Percentiles rank a stretch among this genome's conserved stretches.
These are phyloP conservation scores for Cutaneotrichosporon sp. DNA, from an alignment of 1,284 basidiomycete genomes.

Conservation along the genomic window DNA sequence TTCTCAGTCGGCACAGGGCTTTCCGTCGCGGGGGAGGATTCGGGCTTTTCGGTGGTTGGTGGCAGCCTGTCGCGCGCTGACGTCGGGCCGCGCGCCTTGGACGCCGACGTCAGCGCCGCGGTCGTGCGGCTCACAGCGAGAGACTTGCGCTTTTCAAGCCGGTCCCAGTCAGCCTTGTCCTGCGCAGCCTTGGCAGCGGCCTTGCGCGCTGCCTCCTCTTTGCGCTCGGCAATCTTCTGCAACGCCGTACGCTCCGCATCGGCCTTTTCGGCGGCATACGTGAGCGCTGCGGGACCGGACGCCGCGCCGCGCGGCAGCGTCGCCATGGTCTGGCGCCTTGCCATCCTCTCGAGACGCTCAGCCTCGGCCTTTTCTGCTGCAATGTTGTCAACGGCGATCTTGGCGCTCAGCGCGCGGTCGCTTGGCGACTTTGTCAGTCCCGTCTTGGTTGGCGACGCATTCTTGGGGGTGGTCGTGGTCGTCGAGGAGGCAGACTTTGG, in stretches of 20 bases:
- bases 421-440: not conserved
- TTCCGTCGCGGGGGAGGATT: too few species aligned
- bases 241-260: not conserved
- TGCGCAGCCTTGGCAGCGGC: not conserved
- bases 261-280: not conserved
- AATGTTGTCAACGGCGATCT: not conserved
- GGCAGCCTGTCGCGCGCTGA: too few species aligned
- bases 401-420: slow-evolving; percentile 1
- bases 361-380: slow-evolving; percentile 1
- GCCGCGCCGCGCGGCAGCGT: not conserved
- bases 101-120: too few species aligned
- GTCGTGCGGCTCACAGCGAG: not conserved
- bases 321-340: not conserved
- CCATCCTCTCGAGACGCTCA: not conserved
- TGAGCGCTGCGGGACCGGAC: not conserved
- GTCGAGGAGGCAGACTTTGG: too few species aligned
- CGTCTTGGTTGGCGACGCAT: too few species aligned
- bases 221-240: not conserved
- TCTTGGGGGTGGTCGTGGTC: too few species aligned
- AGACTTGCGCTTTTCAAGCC: not conserved
- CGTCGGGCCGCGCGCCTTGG: too few species aligned
- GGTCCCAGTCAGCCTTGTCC: slow-evolving; percentile 1
- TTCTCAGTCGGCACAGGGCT: too few species aligned
- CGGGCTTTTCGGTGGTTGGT: too few species aligned
- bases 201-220: not conserved